Base-by-base conservation (phyloP, 2,329 filamentous ascomycete genomes). In the Aspergillus fructus region DNA sequence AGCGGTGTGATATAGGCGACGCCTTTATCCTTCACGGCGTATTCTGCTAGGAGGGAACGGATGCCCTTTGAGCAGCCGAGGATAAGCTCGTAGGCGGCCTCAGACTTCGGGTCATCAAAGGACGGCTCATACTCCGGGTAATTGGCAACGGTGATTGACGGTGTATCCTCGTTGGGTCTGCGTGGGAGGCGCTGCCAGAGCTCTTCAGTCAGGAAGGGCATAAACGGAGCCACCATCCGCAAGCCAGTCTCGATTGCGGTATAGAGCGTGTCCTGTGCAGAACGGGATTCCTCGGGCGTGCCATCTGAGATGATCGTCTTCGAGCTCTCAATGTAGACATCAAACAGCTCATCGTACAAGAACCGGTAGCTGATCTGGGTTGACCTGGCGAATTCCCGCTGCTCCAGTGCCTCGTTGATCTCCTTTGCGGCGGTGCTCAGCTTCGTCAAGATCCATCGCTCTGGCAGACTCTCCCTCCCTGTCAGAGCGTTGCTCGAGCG, bases 111-210 rank as follows among this genome's bases (percentile, higher is more conserved):
- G 60, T 86, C 82, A 37, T 85, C 77, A 49, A 86, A 80, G 23
- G 78, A 72, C 5, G 77, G 57, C 47, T 78, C 74, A 69, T 81
- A 84, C 63, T 84, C 75, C 13, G 85, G 85, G 72, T 81, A 87
- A 15, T 74, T 70, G 17, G 85, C 85, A 47, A 81, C 74, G 71
- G 85, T 85, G 68, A 88, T 86, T 30, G 82, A 84, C 50, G 79
- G 76, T 0, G 83, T 85, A 52, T 76, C 77, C 70, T 86, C 85
- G 15, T 74, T 76, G 17, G 79, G 77, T 41, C 84, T 76, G 43
- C 84, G 79, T 37, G 83, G 84, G 3, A 87, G 76, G 53, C 84
- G 82, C 69, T 86, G 85, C 85, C 82, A 84, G 43, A 84, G 70
- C 64, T 84, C 78, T 66, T 84, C 82, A 2, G 80, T 82, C 53